Evolutionary conservation across 1,284 basidiomycete genomes (phyloP).

Genomic region (Cutaneotrichosporon spelunceum): DNA sequence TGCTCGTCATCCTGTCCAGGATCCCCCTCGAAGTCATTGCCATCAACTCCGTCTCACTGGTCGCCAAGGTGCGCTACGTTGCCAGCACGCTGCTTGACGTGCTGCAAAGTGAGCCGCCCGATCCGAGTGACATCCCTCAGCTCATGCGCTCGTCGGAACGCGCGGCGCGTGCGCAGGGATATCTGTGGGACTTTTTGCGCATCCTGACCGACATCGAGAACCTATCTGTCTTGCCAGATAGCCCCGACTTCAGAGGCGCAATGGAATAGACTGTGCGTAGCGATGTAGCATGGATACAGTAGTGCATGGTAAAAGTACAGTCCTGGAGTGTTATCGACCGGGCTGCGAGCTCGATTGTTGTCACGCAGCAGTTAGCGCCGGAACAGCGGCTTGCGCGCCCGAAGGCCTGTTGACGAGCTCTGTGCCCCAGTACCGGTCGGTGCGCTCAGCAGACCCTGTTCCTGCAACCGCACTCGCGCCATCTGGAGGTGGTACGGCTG

Average conservation of each 20-base stretch:
- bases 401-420: conserved; percentile 22
- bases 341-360: too few relatives aligned
- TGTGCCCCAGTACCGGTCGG: conserved; percentile 6
- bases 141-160: conserved; percentile 48
- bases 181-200: conserved; percentile 78
- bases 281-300: conserved; percentile 2
- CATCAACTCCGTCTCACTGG: conserved; percentile 68
- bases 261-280: not conserved
- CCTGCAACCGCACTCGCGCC: conserved; percentile 36
- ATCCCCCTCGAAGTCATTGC: conserved; percentile 87
- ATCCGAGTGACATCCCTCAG: conserved; percentile 1
- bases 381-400: conserved; percentile 32
- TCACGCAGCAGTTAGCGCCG: conserved; percentile 25
- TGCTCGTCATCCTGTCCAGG: conserved; percentile 77
- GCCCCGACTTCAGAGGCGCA: not conserved
- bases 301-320: conserved; percentile 3
- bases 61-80: conserved; percentile 83
- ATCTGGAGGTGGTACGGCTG: conserved; percentile 44
- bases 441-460: conserved; percentile 28
- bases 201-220: conserved; percentile 79
- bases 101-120: conserved; percentile 62
- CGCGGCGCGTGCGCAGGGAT: conserved; percentile 66
- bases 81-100: conserved; percentile 80
- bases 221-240: conserved; percentile 38
- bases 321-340: not conserved